These are phyloP conservation scores for Cryoendolithus antarcticus DNA, from an alignment of 2,329 filamentous ascomycete species.

Conservation along the genomic window DNA sequence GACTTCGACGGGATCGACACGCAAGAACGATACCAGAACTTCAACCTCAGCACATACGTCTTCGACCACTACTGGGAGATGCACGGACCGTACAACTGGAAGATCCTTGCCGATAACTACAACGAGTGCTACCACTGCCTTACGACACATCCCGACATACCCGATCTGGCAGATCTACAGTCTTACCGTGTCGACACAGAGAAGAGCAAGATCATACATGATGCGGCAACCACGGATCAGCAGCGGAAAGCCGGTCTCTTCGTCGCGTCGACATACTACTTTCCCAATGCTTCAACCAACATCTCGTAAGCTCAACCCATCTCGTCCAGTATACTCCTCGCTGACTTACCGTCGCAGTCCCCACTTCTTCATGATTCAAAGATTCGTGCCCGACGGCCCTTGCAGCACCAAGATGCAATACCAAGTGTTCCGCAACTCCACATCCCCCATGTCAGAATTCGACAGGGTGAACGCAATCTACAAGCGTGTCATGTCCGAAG, in stretches of 20 bases:
- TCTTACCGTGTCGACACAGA: constrained; percentile 42
- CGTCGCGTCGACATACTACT: constrained; percentile 38
- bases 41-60: constrained; percentile 41
- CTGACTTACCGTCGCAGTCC: constrained; percentile 26
- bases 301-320: constrained; percentile 31
- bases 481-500: constrained; percentile 52
- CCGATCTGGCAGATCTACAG: constrained; percentile 43
- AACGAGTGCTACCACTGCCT: constrained; percentile 56
- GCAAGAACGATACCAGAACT: constrained; percentile 33
- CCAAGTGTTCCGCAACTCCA: constrained; percentile 51
- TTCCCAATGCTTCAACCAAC: constrained; percentile 40
- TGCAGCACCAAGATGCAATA: constrained; percentile 45
- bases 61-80: constrained; percentile 48
- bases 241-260: constrained; percentile 37
- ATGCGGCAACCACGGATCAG: constrained; percentile 32
- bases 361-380: constrained; percentile 54
- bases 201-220: constrained; percentile 38
- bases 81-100: constrained; percentile 48
- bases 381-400: constrained; percentile 45
- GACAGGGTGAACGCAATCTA: constrained; percentile 46
- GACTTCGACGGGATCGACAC: constrained; percentile 38
- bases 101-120: constrained; percentile 50
- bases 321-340: neutral
- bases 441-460: constrained; percentile 48
- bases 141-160: constrained; percentile 46